Evolutionary conservation across 148 eudicot species (phyloP), one percentile per base, ranked within the genome.

Genomic region (Salicornia ramosissima): DNA sequence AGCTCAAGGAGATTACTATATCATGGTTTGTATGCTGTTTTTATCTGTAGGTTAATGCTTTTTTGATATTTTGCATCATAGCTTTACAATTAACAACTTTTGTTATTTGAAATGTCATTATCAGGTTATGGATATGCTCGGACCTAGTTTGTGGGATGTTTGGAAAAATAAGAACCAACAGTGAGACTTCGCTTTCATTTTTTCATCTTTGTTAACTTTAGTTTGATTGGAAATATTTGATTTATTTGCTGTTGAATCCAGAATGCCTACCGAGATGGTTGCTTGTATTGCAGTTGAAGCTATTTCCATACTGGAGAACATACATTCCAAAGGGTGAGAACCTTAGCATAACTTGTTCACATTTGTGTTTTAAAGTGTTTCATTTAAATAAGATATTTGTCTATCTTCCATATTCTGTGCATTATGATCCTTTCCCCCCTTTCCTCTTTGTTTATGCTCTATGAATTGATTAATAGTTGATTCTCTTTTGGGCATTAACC

Each of bases 111-210:
- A 6, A 60, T 62, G 65, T 14, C 18, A 22, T 62, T 10, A 21
- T 36, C 85, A 93, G 96, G 95, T 93, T 47, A 90, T 93, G 98
- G 98, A 90, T 73, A 90, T 93, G 86, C 92, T 93, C 30, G 98
- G 98, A 51, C 98, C 98, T 47, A 93, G 95, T 67, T 75, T 93
- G 46, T 93, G 95, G 96, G 96, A 93, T 78, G 90, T 88, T 62
- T 93, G 98, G 98, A 93, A 90, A 69, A 86, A 79, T 60, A 88
- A 78, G 57, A 76, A 86, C 66, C 90, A 90, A 43, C 67, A 88
- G 96, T 93, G 67, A 77, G 90, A 39, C 18, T 39, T 62, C 5
- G 22, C 29, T n/a, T 19, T 62, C 18, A 1, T 61, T 6, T 10
- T 34, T 21, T 39, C 7, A 36, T 62, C 16, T n/a, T 31, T 12